Conservation (phyloP, 768 basidiomycete species). For the Russula lepida region DNA sequence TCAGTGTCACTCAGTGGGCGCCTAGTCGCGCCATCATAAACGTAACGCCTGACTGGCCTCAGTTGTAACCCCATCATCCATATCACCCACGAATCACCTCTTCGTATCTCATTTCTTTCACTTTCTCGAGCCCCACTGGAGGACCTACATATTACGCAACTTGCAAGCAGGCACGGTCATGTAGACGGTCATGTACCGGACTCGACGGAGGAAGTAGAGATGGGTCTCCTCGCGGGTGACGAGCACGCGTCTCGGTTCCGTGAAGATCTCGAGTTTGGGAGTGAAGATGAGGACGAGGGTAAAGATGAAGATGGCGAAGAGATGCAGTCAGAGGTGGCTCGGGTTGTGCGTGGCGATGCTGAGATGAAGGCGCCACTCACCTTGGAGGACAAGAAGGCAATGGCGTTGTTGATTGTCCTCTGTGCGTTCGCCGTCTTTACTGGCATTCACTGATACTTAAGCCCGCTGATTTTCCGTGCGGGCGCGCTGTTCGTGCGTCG, state of each 20-base stretch:
- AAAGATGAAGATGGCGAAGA: background rate
- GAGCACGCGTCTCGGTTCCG: slow-evolving; percentile 10
- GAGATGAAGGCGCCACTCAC: slow-evolving; percentile 11
- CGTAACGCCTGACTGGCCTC: no score
- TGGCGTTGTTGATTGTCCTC: slow-evolving; percentile 38
- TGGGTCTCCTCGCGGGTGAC: slow-evolving; percentile 20
- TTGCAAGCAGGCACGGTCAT: background rate
- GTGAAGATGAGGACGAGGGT: slow-evolving; percentile 17
- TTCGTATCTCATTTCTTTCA: background rate
- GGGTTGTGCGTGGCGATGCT: background rate
- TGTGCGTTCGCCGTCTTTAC: slow-evolving; percentile 33
- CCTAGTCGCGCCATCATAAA: no score
- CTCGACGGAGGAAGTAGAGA: slow-evolving; percentile 22
- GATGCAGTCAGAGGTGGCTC: background rate
- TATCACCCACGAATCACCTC: background rate
- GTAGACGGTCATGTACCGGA: background rate
- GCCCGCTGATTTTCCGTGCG: background rate
- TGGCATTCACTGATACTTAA: background rate
- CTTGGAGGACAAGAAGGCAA: slow-evolving; percentile 36
- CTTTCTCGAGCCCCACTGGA: slow-evolving; percentile 6
- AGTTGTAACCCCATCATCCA: no score
- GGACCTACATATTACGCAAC: slow-evolving; percentile 8
- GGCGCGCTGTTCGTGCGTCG: background rate
- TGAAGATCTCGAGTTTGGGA: background rate
- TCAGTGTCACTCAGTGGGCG: no score